A percentile compares a stretch with the other conserved stretches of the same genome.
Evolutionary conservation across 1,139 yeast genomes (phyloP).

Genomic region (Kodamaea plutei): DNA sequence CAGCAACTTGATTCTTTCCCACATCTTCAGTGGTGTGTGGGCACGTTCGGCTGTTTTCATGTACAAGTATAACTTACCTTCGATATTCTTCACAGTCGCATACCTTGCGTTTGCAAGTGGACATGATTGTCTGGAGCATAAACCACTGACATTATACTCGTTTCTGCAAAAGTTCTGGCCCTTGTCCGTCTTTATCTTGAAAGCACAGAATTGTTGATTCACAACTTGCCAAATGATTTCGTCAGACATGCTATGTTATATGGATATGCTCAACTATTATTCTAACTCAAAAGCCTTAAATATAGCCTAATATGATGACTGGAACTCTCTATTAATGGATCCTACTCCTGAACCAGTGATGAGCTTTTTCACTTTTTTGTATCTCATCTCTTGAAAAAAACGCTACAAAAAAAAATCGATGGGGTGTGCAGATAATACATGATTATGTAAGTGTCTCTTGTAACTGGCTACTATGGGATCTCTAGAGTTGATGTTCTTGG

Average conservation of each 20-base stretch:
- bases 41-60: constrained; percentile 98
- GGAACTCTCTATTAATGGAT: too few relatives aligned
- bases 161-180: constrained; percentile 82
- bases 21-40: constrained; percentile 85
- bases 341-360: neutral
- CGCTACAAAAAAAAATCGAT: too few relatives aligned
- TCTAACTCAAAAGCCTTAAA: too few relatives aligned
- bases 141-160: constrained; percentile 85
- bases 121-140: constrained; percentile 89
- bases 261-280: too few relatives aligned
- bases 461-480: too few relatives aligned
- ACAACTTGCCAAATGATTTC: constrained; percentile 88
- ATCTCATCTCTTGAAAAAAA: constrained; percentile 6
- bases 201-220: constrained; percentile 86
- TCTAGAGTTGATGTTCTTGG: too few relatives aligned
- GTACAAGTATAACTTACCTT: constrained; percentile 83
- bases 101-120: constrained; percentile 94
- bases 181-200: constrained; percentile 74
- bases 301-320: too few relatives aligned
- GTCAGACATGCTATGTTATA: constrained; percentile 45
- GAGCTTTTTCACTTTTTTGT: constrained; percentile 3
- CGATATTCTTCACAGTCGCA: constrained; percentile 88
- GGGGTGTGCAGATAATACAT: too few relatives aligned
- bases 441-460: too few relatives aligned
- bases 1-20: constrained; percentile 90